Conservation (phyloP, 1,284 basidiomycete genomes). For the Ustilago bromivora region DNA sequence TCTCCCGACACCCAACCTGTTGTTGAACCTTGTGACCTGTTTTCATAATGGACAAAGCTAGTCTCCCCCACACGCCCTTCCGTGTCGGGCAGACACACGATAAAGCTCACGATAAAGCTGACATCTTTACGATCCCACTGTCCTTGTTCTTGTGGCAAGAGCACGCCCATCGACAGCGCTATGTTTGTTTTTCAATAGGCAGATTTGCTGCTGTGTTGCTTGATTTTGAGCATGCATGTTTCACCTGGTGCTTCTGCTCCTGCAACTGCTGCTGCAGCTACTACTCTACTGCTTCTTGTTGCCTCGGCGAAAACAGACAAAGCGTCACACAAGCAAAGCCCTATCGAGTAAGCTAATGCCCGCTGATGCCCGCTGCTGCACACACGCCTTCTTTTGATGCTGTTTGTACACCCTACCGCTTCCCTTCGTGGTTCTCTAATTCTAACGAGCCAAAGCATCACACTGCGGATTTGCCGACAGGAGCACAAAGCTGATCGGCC, state of each 20-base stretch:
- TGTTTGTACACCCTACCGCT: not conserved
- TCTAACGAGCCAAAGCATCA: not conserved
- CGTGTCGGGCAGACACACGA: too few species aligned
- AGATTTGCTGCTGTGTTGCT: not conserved
- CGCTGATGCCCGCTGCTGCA: not conserved
- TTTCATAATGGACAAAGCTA: not conserved
- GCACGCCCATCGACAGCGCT: not conserved
- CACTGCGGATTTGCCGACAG: not conserved
- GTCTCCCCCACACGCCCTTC: too few species aligned
- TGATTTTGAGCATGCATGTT: conserved; percentile 12
- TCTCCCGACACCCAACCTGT: not conserved
- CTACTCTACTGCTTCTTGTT: not conserved
- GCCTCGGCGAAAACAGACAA: not conserved
- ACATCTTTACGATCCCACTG: too few species aligned
- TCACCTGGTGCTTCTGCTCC: conserved; percentile 9
- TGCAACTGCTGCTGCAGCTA: not conserved
- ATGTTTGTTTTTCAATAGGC: not conserved
- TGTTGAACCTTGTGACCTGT: conserved; percentile 5
- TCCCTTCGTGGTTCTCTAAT: not conserved
- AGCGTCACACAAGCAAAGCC: not conserved
- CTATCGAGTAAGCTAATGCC: not conserved
- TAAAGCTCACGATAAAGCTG: too few species aligned
- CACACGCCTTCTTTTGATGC: not conserved
- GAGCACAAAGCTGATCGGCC: too few species aligned
- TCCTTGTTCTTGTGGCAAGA: too few species aligned